Percentiles rank a stretch among this genome's conserved stretches.
Evolutionary conservation across 768 basidiomycete species (phyloP).

Genomic region (Pleurotus djamor): DNA sequence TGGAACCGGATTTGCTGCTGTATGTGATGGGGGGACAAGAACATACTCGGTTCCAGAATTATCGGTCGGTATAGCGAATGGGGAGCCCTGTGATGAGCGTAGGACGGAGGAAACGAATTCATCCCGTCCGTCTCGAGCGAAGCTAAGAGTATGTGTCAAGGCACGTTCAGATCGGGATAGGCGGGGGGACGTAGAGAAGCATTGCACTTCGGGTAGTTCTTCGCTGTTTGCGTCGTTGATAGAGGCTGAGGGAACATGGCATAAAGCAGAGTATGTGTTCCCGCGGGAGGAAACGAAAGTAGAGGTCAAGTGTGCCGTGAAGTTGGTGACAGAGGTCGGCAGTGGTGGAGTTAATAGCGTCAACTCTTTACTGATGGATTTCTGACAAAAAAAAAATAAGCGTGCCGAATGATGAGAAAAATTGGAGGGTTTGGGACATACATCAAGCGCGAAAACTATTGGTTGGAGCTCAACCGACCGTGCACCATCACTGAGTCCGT

Average conservation of each 20-base stretch:
- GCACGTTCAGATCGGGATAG: conserved; percentile 28
- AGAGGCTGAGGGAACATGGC: conserved; percentile 34
- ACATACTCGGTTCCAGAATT: conserved; percentile 46
- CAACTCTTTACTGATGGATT: conserved; percentile 16
- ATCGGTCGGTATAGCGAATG: conserved; percentile 25
- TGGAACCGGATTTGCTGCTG: conserved; percentile 8
- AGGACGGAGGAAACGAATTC: conserved; percentile 42
- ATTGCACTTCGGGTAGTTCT: conserved; percentile 11
- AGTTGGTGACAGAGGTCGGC: conserved; percentile 37
- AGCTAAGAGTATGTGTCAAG: conserved; percentile 47
- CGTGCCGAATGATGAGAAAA: background rate
- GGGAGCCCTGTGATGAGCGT: conserved; percentile 15
- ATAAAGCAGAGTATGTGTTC: conserved; percentile 47
- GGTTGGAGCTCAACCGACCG: conserved; percentile 53
- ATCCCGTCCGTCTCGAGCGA: conserved; percentile 46
- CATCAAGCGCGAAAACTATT: conserved; percentile 44
- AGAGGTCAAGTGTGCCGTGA: conserved; percentile 47
- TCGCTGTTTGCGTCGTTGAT: conserved; percentile 18
- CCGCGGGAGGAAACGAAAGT: conserved; percentile 38
- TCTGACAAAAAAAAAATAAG: conserved; percentile 10
- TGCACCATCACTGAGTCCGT: background rate
- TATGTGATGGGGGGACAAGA: conserved; percentile 31
- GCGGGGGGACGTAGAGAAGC: conserved; percentile 23
- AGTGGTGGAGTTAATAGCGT: conserved; percentile 42
- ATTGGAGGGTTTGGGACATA: conserved; percentile 1